phyloP scores from a whole-genome alignment of 495 filamentous ascomycete species.

The Cryomyces minteri region DNA sequence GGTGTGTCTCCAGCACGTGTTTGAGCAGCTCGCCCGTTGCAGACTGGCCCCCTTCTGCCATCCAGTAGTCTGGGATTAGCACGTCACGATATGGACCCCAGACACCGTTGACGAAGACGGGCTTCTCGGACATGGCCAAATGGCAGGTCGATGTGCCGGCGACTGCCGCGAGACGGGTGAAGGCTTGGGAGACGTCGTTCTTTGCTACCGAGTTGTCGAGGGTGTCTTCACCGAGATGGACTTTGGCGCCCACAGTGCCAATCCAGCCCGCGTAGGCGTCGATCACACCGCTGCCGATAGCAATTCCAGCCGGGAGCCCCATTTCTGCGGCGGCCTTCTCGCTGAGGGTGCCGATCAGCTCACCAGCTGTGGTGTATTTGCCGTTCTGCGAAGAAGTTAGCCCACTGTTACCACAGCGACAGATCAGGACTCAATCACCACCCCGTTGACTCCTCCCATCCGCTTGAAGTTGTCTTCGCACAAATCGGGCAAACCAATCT shows the following conservation, averaged over 20 bases:
- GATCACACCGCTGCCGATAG: constrained; percentile 89
- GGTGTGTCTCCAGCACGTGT: constrained; percentile 85
- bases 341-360: constrained; percentile 67
- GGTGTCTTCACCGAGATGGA: constrained; percentile 43
- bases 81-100: constrained; percentile 96
- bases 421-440: constrained; percentile 38
- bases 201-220: constrained; percentile 39
- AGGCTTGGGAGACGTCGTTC: constrained; percentile 80
- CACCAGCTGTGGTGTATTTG: constrained; percentile 72
- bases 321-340: constrained; percentile 69
- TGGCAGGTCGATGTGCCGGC: constrained; percentile 96
- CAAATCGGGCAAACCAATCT: constrained; percentile 70
- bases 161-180: constrained; percentile 82
- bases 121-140: constrained; percentile 78
- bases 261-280: constrained; percentile 98
- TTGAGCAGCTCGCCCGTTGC: constrained; percentile 87
- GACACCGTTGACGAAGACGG: constrained; percentile 82
- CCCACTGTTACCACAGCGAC: neutral
- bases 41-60: constrained; percentile 91
- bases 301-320: constrained; percentile 72
- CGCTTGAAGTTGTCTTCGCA: constrained; percentile 71
- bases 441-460: constrained; percentile 82
- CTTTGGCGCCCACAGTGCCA: constrained; percentile 92
- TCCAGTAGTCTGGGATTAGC: constrained; percentile 77
- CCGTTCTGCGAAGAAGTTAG: constrained; percentile 49